Conservation (phyloP, 768 basidiomycete species). For the Cubamyces lactineus region DNA sequence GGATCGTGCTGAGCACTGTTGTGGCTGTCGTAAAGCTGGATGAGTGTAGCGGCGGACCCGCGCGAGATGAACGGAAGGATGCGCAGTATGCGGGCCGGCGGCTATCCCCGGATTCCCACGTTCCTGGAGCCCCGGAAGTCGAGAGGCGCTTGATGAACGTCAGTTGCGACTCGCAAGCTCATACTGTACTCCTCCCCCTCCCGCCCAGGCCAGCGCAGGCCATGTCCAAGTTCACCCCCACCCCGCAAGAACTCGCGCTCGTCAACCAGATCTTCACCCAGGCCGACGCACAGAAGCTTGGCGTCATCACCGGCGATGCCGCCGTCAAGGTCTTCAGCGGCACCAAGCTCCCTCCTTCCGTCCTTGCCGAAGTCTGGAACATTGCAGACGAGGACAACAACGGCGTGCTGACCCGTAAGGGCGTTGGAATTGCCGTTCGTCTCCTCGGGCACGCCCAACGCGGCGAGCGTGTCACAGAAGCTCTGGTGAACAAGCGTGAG, state of each 20-base stretch:
- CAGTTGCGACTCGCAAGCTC: conserved; percentile 16
- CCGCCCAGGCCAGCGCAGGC: conserved; percentile 10
- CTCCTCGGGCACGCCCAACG: conserved; percentile 93
- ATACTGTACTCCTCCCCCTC: background rate
- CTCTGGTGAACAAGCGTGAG: conserved; percentile 74
- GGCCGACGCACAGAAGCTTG: conserved; percentile 78
- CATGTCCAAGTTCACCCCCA: conserved; percentile 46
- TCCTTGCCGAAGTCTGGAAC: conserved; percentile 92
- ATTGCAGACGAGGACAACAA: conserved; percentile 93
- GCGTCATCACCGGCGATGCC: conserved; percentile 86
- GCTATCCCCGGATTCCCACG: conserved; percentile 16
- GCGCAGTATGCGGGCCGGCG: background rate
- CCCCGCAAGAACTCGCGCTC: conserved; percentile 55
- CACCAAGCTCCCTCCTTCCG: conserved; percentile 74
- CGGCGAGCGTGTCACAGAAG: conserved; percentile 67
- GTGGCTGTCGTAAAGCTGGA: too few relatives aligned
- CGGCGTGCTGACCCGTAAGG: conserved; percentile 87
- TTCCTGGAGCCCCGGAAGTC: background rate
- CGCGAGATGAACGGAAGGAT: background rate
- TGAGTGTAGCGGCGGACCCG: too few relatives aligned
- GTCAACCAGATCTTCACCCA: conserved; percentile 73
- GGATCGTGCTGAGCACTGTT: background rate
- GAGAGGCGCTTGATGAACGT: conserved; percentile 20
- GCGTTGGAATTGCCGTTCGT: conserved; percentile 85
- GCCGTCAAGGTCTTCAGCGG: conserved; percentile 87